Base-by-base conservation (phyloP, 768 basidiomycete species). In the Suillus placidus region DNA sequence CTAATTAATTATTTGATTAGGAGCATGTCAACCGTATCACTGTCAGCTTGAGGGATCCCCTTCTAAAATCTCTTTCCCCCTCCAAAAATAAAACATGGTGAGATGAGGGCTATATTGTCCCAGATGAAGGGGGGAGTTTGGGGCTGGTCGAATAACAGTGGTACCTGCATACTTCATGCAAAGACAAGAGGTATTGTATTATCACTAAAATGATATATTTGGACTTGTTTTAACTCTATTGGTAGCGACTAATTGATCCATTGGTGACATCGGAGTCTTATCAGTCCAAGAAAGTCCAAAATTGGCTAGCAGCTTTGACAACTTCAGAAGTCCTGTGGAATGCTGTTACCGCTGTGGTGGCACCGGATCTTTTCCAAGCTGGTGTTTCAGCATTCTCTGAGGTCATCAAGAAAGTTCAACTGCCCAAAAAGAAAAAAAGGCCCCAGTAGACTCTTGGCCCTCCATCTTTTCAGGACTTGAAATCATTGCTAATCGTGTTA, bases 401-500 rank as follows among this genome's bases (percentile, higher is more conserved):
- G 51, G 51, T 30, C 51, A 52, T 52, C 51, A 52, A 52, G 16
- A 2, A 52, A 52, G 51, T 52, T 2, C 9, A 1, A 14, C 20
- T 1, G 5, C 49, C 26, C 1, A 7, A 52, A 52, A 52, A 51
- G n/a, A n/a, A n/a, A n/a, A n/a, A n/a, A n/a, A n/a, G n/a, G 23
- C 49, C 6, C 49, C 26, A 26, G 51, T 52, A 16, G 26, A 30
- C 23, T 56, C 55, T 14, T 65, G 60, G 64, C 60, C 60, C 23
- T 65, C 60, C 30, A 37, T 49, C 18, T 65, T 49, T 56, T 54
- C 30, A 14, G 60, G 49, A 10, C 49, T 43, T 14, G 60, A 61
- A 35, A 34, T 65, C 5, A 65, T 65, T 52, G 26, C 60, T 54
- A 65, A 65, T 38, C 35, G 9, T 20, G 7, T 52, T 5, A 65